These are phyloP conservation scores for Lagenaria siceraria DNA, from an alignment of 306 rosid genomes.

Conservation along the genomic window DNA sequence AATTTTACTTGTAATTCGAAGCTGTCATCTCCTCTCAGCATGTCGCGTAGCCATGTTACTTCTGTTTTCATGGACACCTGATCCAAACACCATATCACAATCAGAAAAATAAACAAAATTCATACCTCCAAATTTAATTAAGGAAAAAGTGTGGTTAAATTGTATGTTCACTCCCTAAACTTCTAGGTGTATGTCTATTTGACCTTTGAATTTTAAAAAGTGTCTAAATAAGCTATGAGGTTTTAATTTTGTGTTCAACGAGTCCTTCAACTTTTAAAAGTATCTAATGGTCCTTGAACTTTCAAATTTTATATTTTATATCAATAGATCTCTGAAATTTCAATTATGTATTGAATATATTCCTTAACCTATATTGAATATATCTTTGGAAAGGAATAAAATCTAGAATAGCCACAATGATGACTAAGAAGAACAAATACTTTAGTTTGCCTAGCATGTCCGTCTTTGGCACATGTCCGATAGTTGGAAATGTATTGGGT, in stretches of 20 bases:
- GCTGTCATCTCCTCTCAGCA: constrained; percentile 87
- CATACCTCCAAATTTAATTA: not conserved
- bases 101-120: not conserved
- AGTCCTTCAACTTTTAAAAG: too few relatives aligned
- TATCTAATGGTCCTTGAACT: too few relatives aligned
- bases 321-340: too few relatives aligned
- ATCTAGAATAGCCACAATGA: not conserved
- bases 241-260: too few relatives aligned
- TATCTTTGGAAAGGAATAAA: not conserved
- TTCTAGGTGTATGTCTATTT: not conserved
- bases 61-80: constrained; percentile 98
- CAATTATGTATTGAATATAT: too few relatives aligned
- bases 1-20: constrained; percentile 92
- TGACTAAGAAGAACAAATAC: too few relatives aligned
- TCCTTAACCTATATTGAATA: too few relatives aligned
- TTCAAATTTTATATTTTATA: too few relatives aligned
- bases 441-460: not conserved
- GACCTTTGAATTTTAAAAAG: too few relatives aligned
- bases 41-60: constrained; percentile 79
- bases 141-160: not conserved
- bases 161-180: not conserved
- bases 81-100: not conserved
- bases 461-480: too few relatives aligned
- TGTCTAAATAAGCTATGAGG: not conserved
- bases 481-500: too few relatives aligned